These are phyloP conservation scores for Geosmithia flava DNA, from an alignment of 2,329 filamentous ascomycete genomes.

Conservation along the genomic window DNA sequence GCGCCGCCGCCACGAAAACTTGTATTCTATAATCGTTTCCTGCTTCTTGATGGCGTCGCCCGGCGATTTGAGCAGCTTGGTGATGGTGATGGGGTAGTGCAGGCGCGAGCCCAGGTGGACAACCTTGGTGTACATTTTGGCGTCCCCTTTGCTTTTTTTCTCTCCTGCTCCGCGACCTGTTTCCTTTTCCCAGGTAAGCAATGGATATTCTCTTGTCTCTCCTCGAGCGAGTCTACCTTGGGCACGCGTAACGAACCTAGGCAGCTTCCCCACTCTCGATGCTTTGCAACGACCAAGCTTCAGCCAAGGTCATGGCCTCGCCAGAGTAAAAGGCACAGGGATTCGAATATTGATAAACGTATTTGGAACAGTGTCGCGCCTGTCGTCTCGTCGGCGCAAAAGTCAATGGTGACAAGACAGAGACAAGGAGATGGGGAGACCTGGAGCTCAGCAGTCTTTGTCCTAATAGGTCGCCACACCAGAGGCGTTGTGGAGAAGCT, in stretches of 20 bases:
- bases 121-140: slow-evolving; percentile 23
- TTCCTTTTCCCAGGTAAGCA: too few species aligned
- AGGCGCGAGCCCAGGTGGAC: slow-evolving; percentile 49
- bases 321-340: background rate
- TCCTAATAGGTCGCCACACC: background rate
- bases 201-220: too few species aligned
- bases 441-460: background rate
- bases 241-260: slow-evolving; percentile 10
- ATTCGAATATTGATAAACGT: background rate
- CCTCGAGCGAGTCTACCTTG: background rate
- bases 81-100: slow-evolving; percentile 89
- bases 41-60: slow-evolving; percentile 66
- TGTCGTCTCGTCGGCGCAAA: background rate
- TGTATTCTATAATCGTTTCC: slow-evolving; percentile 75
- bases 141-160: background rate
- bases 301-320: slow-evolving; percentile 21
- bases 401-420: background rate
- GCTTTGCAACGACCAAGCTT: slow-evolving; percentile 12
- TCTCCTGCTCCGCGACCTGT: background rate
- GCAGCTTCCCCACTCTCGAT: slow-evolving; percentile 14
- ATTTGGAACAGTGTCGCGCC: background rate
- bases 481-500: background rate
- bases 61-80: slow-evolving; percentile 63
- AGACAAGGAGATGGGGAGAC: background rate
- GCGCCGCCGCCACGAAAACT: slow-evolving; percentile 67